A percentile compares a stretch with the other conserved stretches of the same genome.
These are phyloP conservation scores for Ceratocystis papillata DNA, from an alignment of 2,329 filamentous ascomycete genomes.

Conservation along the genomic window DNA sequence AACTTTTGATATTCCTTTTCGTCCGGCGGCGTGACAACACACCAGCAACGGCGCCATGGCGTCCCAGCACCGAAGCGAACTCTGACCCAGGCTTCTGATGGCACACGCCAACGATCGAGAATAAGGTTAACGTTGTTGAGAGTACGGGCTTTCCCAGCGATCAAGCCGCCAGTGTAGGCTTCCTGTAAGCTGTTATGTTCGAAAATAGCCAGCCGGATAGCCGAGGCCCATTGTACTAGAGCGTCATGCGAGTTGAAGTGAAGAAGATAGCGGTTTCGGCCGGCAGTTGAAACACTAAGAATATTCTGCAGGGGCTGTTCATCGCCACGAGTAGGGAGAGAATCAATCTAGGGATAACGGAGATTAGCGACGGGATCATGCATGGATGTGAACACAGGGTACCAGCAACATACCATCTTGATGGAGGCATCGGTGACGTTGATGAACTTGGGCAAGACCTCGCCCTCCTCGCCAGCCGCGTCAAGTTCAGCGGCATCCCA, in stretches of 20 bases:
- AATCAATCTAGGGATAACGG: slow-evolving; percentile 57
- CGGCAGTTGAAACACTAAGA: slow-evolving; percentile 87
- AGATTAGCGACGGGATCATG: neutral
- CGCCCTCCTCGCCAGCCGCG: slow-evolving; percentile 69
- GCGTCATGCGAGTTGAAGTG: slow-evolving; percentile 95
- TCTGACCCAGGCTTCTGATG: slow-evolving; percentile 83
- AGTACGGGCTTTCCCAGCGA: slow-evolving; percentile 82
- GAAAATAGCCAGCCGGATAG: slow-evolving; percentile 85
- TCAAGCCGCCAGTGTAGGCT: slow-evolving; percentile 88
- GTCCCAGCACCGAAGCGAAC: slow-evolving; percentile 93
- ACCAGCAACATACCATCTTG: slow-evolving; percentile 67
- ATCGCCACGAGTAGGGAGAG: slow-evolving; percentile 67
- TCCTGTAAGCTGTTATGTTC: slow-evolving; percentile 90
- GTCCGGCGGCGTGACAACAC: slow-evolving; percentile 81
- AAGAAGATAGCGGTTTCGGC: slow-evolving; percentile 85
- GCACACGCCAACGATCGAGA: slow-evolving; percentile 67
- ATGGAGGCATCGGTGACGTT: slow-evolving; percentile 96
- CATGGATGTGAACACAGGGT: neutral
- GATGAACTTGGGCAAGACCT: slow-evolving; percentile 84
- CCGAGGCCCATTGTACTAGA: slow-evolving; percentile 88
- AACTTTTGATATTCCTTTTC: slow-evolving; percentile 82
- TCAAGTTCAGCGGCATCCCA: slow-evolving; percentile 94
- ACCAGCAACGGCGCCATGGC: slow-evolving; percentile 94
- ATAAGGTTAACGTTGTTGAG: slow-evolving; percentile 86
- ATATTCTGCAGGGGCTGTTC: slow-evolving; percentile 86